Base-by-base conservation (phyloP, 495 filamentous ascomycete genomes). In the Lophiotrema nucula region DNA sequence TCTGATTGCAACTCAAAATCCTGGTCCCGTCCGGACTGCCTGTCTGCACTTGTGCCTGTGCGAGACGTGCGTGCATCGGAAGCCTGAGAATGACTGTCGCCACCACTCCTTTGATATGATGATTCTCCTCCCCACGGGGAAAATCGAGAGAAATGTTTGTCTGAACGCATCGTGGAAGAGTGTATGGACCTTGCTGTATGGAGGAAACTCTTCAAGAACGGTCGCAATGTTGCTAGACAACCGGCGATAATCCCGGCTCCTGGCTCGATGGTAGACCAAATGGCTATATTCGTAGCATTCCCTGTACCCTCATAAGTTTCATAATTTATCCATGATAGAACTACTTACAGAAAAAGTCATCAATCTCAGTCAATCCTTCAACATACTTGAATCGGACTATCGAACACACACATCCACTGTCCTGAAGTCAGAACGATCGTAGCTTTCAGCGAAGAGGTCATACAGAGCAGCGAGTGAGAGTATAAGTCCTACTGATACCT, bases 401-500 rank as follows among this genome's bases (percentile, higher is more conserved):
- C 16, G 70, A 67, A 51, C 60, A 60, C 35, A 71, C 63, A 49
- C 62, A 56, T 25, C 70, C 70, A 33, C 62, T 68, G 21, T 22
- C 18, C 21, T 26, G 28, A 48, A 33, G 23, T 58, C 44, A 53
- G 43, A 42, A 24, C 3, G 23, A 43, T 43, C 6, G 10, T 13
- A 11, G 39, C 6, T 8, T 0, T 24, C 16, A 16, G 5, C n/a
- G 15, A 16, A 37, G 16, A 11, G 28, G n/a, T 53, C 67, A 47
- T 59, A 69, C 67, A 58, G 26, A 1, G 57, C 41, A 39, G 65
- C 69, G 5, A 72, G 47, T 2, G 61, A 52, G 24, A 73, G 64
- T n/a, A 73, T 65, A 26, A 70, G 56, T 1, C 65, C 67, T 19
- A 70, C 69, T 2, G 65, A 69, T 18, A 70, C 37, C 41, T 73